Conservation (phyloP, 805 yeast genomes). For the Debaryomyces hansenii region DNA sequence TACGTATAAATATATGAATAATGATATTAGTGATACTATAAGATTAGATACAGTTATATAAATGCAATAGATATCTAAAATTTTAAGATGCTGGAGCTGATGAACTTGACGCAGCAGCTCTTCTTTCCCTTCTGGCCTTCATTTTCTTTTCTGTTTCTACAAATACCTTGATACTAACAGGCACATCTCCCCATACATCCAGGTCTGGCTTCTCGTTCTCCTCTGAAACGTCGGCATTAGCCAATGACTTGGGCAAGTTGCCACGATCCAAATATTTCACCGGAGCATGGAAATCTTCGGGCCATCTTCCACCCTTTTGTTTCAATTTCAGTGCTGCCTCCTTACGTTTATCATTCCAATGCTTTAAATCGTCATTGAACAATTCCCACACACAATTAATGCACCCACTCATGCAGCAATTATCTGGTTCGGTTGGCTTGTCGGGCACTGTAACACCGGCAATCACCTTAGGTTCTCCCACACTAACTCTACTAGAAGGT, state of each 20-base stretch:
- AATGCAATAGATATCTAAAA: background rate
- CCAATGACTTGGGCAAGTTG: constrained; percentile 37
- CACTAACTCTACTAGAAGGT: constrained; percentile 34
- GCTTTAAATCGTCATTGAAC: constrained; percentile 81
- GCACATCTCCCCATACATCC: constrained; percentile 52
- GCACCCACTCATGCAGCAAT: constrained; percentile 98
- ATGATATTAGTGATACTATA: background rate
- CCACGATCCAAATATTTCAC: constrained; percentile 25
- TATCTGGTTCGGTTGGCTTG: constrained; percentile 88
- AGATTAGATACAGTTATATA: background rate
- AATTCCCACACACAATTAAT: constrained; percentile 96
- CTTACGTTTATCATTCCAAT: constrained; percentile 66
- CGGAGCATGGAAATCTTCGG: constrained; percentile 43
- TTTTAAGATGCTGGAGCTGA: background rate
- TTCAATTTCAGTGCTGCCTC: constrained; percentile 51
- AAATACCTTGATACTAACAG: constrained; percentile 75
- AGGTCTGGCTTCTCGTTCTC: constrained; percentile 13
- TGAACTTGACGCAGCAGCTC: background rate
- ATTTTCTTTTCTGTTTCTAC: constrained; percentile 77
- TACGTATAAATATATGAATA: background rate
- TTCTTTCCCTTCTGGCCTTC: constrained; percentile 35
- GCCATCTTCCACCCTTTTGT: constrained; percentile 44
- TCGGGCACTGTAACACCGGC: constrained; percentile 77
- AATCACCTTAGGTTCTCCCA: constrained; percentile 37
- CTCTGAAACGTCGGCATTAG: constrained; percentile 21